phyloP scores from a whole-genome alignment of 176 grass and related monocot species.

The Dendrocalamus sinicus region DNA sequence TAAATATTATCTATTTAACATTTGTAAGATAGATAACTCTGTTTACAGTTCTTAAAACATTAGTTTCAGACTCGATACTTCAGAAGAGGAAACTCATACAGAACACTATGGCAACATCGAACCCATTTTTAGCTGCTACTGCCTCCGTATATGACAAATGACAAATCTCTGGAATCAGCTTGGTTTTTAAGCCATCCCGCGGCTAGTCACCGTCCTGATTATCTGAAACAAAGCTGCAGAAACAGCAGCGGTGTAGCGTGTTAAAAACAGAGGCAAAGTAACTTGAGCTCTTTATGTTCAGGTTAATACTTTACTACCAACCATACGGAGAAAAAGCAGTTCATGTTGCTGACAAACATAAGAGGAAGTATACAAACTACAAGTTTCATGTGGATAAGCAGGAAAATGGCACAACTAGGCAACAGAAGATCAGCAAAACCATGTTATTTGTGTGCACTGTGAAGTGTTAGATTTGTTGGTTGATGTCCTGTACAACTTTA shows the following conservation, averaged over 20 bases:
- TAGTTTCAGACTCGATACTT: constrained; percentile 11
- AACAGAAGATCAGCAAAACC: not conserved
- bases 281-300: not conserved
- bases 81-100: not conserved
- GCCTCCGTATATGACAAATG: constrained; percentile 37
- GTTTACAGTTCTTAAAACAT: constrained; percentile 31
- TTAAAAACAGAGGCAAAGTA: not conserved
- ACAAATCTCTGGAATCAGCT: not conserved
- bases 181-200: constrained; percentile 44
- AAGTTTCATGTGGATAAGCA: not conserved
- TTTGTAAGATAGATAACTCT: constrained; percentile 18
- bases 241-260: not conserved
- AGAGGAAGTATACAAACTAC: not conserved
- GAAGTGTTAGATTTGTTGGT: not conserved
- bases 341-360: not conserved
- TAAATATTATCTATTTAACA: constrained; percentile 11
- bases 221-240: constrained; percentile 70
- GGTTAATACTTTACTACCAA: not conserved
- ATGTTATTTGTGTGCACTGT: not conserved
- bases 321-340: not conserved
- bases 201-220: constrained; percentile 56
- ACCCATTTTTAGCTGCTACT: constrained; percentile 24
- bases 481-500: not conserved
- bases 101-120: constrained; percentile 7
- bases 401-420: not conserved